Conservation (phyloP, 1,284 basidiomycete genomes). For the Heterobasidion parviporum region DNA sequence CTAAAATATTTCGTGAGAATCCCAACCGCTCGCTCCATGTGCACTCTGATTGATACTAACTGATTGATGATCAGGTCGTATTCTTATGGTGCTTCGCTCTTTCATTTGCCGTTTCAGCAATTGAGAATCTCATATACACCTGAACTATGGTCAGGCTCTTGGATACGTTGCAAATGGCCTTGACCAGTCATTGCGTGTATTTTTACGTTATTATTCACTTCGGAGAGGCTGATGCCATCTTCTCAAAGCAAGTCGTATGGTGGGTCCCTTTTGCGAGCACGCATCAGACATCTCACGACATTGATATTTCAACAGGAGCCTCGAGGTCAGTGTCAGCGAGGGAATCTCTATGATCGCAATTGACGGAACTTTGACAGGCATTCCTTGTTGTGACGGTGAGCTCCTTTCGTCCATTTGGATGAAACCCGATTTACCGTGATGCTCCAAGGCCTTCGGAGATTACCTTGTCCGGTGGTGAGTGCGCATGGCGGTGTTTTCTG, state of each 20-base stretch:
- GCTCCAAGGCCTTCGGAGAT: not conserved
- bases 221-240: not conserved
- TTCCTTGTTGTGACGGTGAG: not conserved
- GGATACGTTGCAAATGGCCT: not conserved
- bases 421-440: not conserved
- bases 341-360: not conserved
- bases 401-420: not conserved
- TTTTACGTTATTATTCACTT: not conserved
- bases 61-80: not conserved
- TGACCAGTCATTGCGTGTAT: not conserved
- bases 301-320: not conserved
- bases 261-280: not conserved
- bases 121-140: not conserved
- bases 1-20: not conserved
- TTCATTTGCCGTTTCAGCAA: not conserved
- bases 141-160: not conserved
- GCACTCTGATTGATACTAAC: not conserved
- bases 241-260: not conserved
- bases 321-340: not conserved
- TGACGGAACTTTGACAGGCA: not conserved
- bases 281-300: not conserved
- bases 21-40: not conserved
- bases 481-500: not conserved
- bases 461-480: not conserved
- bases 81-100: not conserved